These are phyloP conservation scores for Trichophyton benhamiae DNA, from an alignment of 2,329 filamentous ascomycete genomes.

Conservation along the genomic window DNA sequence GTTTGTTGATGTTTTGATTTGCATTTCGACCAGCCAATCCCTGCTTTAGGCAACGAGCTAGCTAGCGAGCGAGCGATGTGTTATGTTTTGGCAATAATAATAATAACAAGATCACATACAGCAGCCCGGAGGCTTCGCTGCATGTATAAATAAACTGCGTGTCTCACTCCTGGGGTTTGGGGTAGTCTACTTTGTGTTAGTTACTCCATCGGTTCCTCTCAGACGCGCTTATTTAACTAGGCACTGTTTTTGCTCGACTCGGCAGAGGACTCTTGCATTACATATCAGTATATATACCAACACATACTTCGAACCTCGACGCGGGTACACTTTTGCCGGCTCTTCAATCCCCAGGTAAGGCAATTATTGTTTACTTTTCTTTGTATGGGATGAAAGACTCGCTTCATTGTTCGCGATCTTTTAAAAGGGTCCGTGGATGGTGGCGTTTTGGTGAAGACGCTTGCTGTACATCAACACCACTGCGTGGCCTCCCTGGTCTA, in stretches of 20 bases:
- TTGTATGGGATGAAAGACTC: neutral
- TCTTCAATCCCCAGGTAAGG: neutral
- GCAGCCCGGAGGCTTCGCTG: neutral
- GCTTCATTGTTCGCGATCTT: neutral
- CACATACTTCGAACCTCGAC: neutral
- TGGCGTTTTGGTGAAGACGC: too few relatives aligned
- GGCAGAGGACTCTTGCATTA: neutral
- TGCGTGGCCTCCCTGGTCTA: neutral
- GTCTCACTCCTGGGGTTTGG: neutral
- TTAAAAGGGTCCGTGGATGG: neutral
- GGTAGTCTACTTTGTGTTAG: neutral
- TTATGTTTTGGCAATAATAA: neutral
- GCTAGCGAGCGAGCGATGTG: neutral
- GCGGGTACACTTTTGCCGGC: neutral
- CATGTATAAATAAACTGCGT: neutral
- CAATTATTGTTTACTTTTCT: neutral
- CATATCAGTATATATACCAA: neutral
- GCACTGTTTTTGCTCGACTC: neutral
- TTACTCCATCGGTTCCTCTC: neutral
- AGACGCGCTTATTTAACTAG: neutral
- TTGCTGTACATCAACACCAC: too few relatives aligned
- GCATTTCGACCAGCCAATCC: neutral
- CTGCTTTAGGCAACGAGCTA: neutral
- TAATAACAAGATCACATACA: neutral
- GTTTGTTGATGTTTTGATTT: constrained; percentile 5